Base-by-base conservation (phyloP, 2,329 filamentous ascomycete genomes). In the Clonostachys chloroleuca region DNA sequence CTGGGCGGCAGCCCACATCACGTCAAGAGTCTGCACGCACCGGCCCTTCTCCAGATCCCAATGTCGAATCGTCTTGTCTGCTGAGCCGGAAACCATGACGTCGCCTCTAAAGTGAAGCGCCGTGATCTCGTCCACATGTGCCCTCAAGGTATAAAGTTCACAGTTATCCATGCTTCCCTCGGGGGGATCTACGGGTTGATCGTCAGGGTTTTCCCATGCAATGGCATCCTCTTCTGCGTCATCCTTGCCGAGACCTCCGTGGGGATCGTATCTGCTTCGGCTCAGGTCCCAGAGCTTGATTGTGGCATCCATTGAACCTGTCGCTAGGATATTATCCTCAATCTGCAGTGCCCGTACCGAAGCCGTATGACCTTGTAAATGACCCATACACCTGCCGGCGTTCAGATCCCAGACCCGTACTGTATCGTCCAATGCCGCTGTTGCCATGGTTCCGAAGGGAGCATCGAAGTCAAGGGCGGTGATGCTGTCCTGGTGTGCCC, bases 31-130 rank as follows among this genome's bases (percentile, higher is more conserved):
- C 68, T 99, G 94, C 46, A 99, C 89, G 65, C 94, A 97, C 43
- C 94, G 87, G n/a, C 94, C 94, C 64, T 92, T 96, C 59, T 92
- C 89, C 44, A 99, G 77, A 72, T 99, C 94, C 94, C 94, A 99
- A 65, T 99, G 94, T 41, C 94, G 85, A 47, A 99, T 75, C 2
- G 94, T 99, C 76, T 99, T 99, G 71, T 99, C 94, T 1, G 94
- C 87, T 8, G 92, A 97, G 12, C 94, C 94, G 3, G 94, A 99
- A 34, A 99, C 91, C 14, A 99, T 78, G 0, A 89, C 91, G 55
- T 96, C 86, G 47, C 89, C 89, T 50, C 84, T 81, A 70, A 99
- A 95, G 68, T 97, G 86, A 20, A 99, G 76, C 8, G 94, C 92
- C 12, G 94, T 97, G 53, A 99, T 86, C 70, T 96, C 92, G 53